Conservation (phyloP, 805 yeast genomes). For the Pichia pseudocactophila region DNA sequence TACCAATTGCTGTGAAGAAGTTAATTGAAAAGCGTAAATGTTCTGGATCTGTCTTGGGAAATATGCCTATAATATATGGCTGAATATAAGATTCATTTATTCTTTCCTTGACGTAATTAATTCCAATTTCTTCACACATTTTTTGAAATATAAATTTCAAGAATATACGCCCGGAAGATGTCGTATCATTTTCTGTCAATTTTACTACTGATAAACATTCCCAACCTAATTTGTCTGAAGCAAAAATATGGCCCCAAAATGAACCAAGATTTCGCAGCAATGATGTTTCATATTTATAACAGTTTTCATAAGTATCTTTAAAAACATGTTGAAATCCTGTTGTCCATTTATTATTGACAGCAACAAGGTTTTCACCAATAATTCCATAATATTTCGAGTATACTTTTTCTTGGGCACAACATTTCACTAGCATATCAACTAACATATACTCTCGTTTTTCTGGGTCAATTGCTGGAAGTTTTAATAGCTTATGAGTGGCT, state of each 20-base stretch:
- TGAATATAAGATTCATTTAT: slow-evolving; percentile 44
- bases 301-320: slow-evolving; percentile 41
- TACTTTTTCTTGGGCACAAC: slow-evolving; percentile 79
- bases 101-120: slow-evolving; percentile 38
- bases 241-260: slow-evolving; percentile 78
- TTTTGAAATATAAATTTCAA: slow-evolving; percentile 75
- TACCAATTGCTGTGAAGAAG: slow-evolving; percentile 85
- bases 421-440: slow-evolving; percentile 65
- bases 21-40: slow-evolving; percentile 72
- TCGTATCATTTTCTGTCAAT: slow-evolving; percentile 64
- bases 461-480: slow-evolving; percentile 34
- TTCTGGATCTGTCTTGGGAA: slow-evolving; percentile 49
- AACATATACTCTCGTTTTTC: slow-evolving; percentile 41
- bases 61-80: slow-evolving; percentile 45
- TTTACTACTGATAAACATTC: slow-evolving; percentile 44
- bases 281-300: slow-evolving; percentile 63
- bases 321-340: slow-evolving; percentile 45
- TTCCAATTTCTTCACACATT: slow-evolving; percentile 68
- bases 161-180: slow-evolving; percentile 74
- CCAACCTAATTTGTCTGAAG: slow-evolving; percentile 62
- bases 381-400: slow-evolving; percentile 81
- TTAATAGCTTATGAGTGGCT: slow-evolving; percentile 77
- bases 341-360: slow-evolving; percentile 48
- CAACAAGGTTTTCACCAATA: slow-evolving; percentile 57
- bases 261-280: slow-evolving; percentile 72